Evolutionary conservation across 192 early-diverging fungal species (phyloP), one percentile per base, ranked within the genome.

Genomic region (Linnemannia hyalina): DNA sequence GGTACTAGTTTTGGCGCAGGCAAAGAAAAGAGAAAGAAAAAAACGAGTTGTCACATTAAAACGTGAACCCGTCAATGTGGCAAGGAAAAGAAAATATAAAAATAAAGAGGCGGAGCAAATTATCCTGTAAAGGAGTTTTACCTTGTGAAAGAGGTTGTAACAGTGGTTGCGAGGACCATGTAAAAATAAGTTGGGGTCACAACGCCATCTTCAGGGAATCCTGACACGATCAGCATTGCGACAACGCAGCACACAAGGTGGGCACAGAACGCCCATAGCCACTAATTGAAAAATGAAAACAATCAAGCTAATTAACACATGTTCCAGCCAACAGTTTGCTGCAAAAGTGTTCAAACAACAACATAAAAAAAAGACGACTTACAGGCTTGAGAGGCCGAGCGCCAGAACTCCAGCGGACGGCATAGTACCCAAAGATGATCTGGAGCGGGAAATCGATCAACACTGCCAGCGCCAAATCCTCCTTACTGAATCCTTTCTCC

Each of bases 401-500:
- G 10, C 98, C 98, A 78, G 89, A 93, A 78, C 96, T 97, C 98
- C 98, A 99, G 73, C 95, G 95, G 11, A 97, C 98, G 0, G 98
- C 98, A 86, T 97, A 98, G 87, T 99, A 99, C 18, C 98, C 98
- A 92, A 99, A 97, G 70, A 98, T 88, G 54, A 99, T 94, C 89
- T 99, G 97, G 68, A 98, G 91, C 5, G 98, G 98, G 73, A 99
- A 99, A 88, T 99, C 98, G 29, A 99, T 94, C 80, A 99, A 88
- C 3, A 97, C 97, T 0, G 97, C 92, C 40, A 98, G 83, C 1
- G 98, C 97, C 90, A 99, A 90, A 79, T 99, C 97, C 87, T 99
- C 98, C 81, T 97, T 98, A 63, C 94, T 93, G 82, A 99, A 93
- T 4, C 98, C 98, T 70, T 96, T 95, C 82, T 99, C 98, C 32